phyloP scores from a whole-genome alignment of 148 eudicot genomes.

The Chenopodium suecicum region DNA sequence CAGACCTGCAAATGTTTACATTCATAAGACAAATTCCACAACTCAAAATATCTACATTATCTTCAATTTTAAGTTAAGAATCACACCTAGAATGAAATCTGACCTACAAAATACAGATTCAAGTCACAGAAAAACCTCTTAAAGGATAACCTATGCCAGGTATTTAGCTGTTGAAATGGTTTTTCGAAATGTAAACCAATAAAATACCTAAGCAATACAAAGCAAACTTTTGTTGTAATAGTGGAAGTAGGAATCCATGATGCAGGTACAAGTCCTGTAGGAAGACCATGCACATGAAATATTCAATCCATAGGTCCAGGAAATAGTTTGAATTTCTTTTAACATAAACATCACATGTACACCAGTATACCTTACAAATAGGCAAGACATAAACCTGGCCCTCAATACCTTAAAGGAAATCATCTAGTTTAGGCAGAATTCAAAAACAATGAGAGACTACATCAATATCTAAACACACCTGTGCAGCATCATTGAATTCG shows the following conservation, averaged over 20 bases:
- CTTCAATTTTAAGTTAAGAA: neutral
- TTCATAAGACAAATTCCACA: slow-evolving; percentile 8
- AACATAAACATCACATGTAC: too few species aligned
- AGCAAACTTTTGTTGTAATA: neutral
- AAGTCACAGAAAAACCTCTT: neutral
- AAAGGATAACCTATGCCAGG: neutral
- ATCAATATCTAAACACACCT: slow-evolving; percentile 45
- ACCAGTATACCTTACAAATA: too few species aligned
- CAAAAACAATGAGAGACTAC: neutral
- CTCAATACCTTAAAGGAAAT: neutral
- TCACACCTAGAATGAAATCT: neutral
- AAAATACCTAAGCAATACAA: neutral
- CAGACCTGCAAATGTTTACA: slow-evolving; percentile 57
- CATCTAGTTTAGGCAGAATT: neutral
- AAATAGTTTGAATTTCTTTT: too few species aligned
- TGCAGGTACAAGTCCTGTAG: neutral
- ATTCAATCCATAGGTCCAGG: neutral
- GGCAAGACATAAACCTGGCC: neutral
- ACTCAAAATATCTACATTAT: neutral
- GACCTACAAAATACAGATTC: neutral
- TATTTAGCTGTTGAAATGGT: neutral
- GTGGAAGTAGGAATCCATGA: neutral
- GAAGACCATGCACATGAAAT: neutral
- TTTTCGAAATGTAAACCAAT: neutral
- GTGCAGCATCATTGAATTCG: slow-evolving; percentile 92